Evolutionary conservation across 2,329 filamentous ascomycete genomes (phyloP).

Genomic region (Blastomyces silverae): DNA sequence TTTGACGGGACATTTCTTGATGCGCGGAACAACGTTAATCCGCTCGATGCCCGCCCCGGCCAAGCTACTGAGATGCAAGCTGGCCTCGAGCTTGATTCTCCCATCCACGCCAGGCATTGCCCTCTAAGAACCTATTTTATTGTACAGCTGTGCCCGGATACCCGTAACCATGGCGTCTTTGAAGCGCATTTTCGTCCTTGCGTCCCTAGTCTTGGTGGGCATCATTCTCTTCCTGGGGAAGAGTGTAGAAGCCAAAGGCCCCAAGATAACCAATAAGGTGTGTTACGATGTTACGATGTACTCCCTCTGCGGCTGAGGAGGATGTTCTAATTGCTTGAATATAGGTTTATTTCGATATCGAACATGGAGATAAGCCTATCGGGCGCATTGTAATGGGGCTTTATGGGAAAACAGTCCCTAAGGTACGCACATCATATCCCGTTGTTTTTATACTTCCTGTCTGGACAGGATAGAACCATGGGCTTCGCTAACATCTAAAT

Average conservation of each 20-base stretch:
- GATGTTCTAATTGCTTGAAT: not conserved
- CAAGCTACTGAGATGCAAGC: conserved; percentile 29
- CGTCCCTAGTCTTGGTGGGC: conserved; percentile 69
- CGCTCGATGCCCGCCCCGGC: not conserved
- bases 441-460: conserved; percentile 20
- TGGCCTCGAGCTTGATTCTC: conserved; percentile 26
- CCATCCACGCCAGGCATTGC: not conserved
- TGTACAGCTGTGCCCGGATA: not conserved
- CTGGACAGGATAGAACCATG: not conserved
- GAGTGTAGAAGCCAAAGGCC: conserved; percentile 72
- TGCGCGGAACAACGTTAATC: conserved; percentile 15
- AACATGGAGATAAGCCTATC: conserved; percentile 55
- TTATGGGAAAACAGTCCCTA: conserved; percentile 61
- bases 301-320: not conserved
- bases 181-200: conserved; percentile 62
- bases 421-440: conserved; percentile 39
- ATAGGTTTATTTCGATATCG: conserved; percentile 60
- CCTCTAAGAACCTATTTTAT: not conserved
- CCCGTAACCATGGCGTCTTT: conserved; percentile 60
- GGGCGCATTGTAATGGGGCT: conserved; percentile 58
- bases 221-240: conserved; percentile 69
- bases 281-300: conserved; percentile 1
- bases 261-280: conserved; percentile 93
- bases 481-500: conserved; percentile 3
- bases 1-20: not conserved